These are phyloP conservation scores for Hansfordia pulvinata DNA, from an alignment of 2,329 filamentous ascomycete species.

Conservation along the genomic window DNA sequence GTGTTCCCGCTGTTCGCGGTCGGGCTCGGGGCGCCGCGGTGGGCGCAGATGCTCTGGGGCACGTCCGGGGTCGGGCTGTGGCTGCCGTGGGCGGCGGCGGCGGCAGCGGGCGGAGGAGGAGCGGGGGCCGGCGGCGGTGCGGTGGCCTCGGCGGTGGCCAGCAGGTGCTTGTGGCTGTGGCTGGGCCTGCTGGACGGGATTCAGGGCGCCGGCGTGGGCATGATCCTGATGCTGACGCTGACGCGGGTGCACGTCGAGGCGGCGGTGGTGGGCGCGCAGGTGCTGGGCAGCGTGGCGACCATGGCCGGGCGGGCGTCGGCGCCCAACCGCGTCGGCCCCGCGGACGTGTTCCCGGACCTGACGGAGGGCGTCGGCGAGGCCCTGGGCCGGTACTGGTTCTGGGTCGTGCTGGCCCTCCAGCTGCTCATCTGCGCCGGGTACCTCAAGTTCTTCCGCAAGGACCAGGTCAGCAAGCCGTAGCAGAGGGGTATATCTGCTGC, in stretches of 20 bases:
- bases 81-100: constrained; percentile 46
- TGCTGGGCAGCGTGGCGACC: constrained; percentile 46
- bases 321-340: constrained; percentile 47
- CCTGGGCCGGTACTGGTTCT: constrained; percentile 41
- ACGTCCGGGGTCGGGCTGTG: constrained; percentile 45
- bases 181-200: constrained; percentile 51
- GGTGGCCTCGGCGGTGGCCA: constrained; percentile 38
- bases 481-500: too few relatives aligned
- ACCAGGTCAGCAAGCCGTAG: constrained; percentile 40
- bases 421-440: constrained; percentile 43
- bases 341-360: constrained; percentile 48
- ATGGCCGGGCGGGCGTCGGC: constrained; percentile 47
- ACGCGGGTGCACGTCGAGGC: constrained; percentile 52
- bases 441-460: constrained; percentile 41
- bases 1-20: constrained; percentile 55
- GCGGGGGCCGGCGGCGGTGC: too few relatives aligned
- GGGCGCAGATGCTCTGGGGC: constrained; percentile 56
- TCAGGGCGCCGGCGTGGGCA: constrained; percentile 53
- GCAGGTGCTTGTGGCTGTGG: constrained; percentile 51
- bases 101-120: too few relatives aligned
- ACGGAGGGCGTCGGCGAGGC: constrained; percentile 29
- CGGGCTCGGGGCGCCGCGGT: constrained; percentile 50
- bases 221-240: constrained; percentile 52
- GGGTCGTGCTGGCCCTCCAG: constrained; percentile 44
- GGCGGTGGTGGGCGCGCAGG: constrained; percentile 45